phyloP scores from a whole-genome alignment of 2,329 filamentous ascomycete genomes.

The Rhytidhysteron rufulum region DNA sequence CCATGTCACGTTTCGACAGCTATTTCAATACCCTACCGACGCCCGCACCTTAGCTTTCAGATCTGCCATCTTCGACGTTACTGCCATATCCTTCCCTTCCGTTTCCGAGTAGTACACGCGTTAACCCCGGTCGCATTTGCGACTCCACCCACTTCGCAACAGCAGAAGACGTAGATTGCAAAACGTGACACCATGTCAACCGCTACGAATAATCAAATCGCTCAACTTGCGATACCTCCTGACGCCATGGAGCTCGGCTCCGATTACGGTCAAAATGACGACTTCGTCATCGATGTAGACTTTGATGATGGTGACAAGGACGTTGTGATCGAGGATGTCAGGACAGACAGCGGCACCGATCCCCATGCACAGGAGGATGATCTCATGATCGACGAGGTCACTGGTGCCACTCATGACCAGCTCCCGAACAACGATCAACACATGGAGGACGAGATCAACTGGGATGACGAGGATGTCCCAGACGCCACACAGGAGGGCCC shows the following conservation, averaged over 20 bases:
- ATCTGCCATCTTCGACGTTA: background rate
- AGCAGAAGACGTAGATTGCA: background rate
- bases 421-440: constrained; percentile 8
- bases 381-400: constrained; percentile 31
- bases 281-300: constrained; percentile 59
- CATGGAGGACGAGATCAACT: constrained; percentile 5
- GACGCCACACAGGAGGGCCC: constrained; percentile 10
- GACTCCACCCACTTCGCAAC: background rate
- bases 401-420: constrained; percentile 16
- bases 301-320: constrained; percentile 55
- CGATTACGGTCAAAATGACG: constrained; percentile 41
- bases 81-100: background rate
- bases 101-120: no score
- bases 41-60: background rate
- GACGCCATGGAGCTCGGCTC: constrained; percentile 57
- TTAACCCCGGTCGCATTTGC: background rate
- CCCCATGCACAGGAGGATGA: constrained; percentile 24
- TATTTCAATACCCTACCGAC: background rate
- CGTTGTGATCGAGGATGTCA: constrained; percentile 53
- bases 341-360: constrained; percentile 17
- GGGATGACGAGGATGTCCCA: constrained; percentile 11
- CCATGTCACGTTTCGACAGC: no score
- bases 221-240: constrained; percentile 32
- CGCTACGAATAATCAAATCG: constrained; percentile 5
- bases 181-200: constrained; percentile 6